Base-by-base conservation (phyloP, 2,329 filamentous ascomycete genomes). In the Fusarium sp. region DNA sequence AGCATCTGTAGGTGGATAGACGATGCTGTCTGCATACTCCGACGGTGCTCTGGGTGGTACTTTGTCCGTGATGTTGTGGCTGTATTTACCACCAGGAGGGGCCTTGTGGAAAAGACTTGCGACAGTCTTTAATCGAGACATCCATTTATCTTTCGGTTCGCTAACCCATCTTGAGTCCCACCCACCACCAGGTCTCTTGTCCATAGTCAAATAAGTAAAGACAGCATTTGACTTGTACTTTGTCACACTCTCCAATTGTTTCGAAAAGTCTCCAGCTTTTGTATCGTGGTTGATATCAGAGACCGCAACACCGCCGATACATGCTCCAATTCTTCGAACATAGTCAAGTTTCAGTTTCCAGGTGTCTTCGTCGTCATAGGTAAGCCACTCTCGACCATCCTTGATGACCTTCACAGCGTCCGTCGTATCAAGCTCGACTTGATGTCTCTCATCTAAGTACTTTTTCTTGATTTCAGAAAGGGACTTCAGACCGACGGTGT, bases 281-380 rank as follows among this genome's bases (percentile, higher is more conserved):
- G 44, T 67, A 43, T 67, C 69, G 2, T 71, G 59, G 34, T 38
- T 62, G 3, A 71, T 56, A 1, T 66, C 58, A 53, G 46, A 69
- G 1, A 71, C 62, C 59, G 69, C 67, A 18, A 41, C 56, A 4
- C 69, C 66, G 0, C 59, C 53, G 6, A 69, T 46, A 29, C 62
- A 71, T 4, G 64, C 52, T 8, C 58, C 62, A 7, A 10, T 11
- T 4, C 9, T 9, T 13, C 49, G 48, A 15, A 59, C 41, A 34
- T 58, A 53, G 0, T 67, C 57, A 0, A 56, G 18, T 12, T 69
- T 71, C 8, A 69, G 47, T 40, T 65, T 52, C 18, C 29, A 54
- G 1, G 58, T 69, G 0, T 47, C 38, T 4, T 45, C 47, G 25
- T 71, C 62, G 1, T 71, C 65, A 13, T 49, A 70, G 0, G 55